Conservation (phyloP, 2,329 filamentous ascomycete species). For the Trichoderma breve region DNA sequence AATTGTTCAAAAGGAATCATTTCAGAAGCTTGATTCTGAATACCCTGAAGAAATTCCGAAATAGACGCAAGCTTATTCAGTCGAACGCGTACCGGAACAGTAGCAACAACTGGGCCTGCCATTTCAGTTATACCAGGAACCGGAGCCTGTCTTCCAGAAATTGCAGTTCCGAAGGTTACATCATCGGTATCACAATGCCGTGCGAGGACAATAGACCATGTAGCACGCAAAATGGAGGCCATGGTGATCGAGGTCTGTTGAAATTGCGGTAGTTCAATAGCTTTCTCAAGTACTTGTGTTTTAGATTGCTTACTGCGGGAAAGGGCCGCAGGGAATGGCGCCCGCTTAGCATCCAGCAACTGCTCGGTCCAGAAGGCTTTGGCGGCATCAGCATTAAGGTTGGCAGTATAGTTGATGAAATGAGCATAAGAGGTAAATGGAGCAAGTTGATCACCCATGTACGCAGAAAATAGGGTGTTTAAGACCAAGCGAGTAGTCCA, state of each 20-base stretch:
- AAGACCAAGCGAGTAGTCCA: conserved; percentile 6
- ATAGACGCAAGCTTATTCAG: not conserved
- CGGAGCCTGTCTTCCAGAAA: conserved; percentile 26
- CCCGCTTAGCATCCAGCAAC: conserved; percentile 15
- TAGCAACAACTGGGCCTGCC: conserved; percentile 25
- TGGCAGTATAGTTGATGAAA: conserved; percentile 15
- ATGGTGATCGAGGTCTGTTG: conserved; percentile 20
- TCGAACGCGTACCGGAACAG: conserved; percentile 19
- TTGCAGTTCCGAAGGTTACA: conserved; percentile 24
- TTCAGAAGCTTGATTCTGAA: conserved; percentile 22
- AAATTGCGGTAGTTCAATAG: not conserved
- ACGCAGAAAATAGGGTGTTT: not conserved
- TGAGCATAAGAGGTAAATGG: conserved; percentile 33
- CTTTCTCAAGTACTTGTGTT: conserved; percentile 3
- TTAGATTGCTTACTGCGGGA: not conserved
- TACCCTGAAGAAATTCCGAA: conserved; percentile 7
- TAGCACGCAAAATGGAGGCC: conserved; percentile 23
- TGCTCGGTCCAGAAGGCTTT: conserved; percentile 13
- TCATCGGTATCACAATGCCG: conserved; percentile 23
- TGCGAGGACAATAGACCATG: conserved; percentile 8
- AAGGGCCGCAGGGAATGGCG: conserved; percentile 10
- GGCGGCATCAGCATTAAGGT: not conserved
- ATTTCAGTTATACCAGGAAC: conserved; percentile 26
- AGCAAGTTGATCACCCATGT: not conserved
- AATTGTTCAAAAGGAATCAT: conserved; percentile 27